Base-by-base conservation (phyloP, 495 filamentous ascomycete species). In the Alectoria sarmentosa region DNA sequence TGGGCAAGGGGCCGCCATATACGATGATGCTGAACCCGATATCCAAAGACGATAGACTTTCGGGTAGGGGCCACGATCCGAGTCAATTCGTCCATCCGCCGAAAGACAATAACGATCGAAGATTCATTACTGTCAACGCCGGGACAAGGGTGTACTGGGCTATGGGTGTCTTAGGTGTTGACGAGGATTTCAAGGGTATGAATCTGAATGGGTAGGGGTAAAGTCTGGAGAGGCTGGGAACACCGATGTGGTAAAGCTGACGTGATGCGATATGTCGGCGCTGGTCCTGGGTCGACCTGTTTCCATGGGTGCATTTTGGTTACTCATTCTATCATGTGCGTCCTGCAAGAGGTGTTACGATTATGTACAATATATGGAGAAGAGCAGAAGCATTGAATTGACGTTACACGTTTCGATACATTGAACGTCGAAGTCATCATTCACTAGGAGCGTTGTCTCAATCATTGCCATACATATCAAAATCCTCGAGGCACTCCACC, bases 1-100 rank as follows among this genome's bases (percentile, higher is more conserved):
- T 86, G 65, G 90, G 90, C 4, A 81, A 83, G 11, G 93, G 92
- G 0, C 92, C 92, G 23, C 83, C 84, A 17, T 96, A 94, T 73
- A 69, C 76, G 60, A 74, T 80, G 64, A 75, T 76, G 30, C 69
- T 75, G 66, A 75, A 79, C 57, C 26, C 38, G 38, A 52, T 15
- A 52, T 66, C 62, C 17, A 73, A 75, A 46, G 72, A 78, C 38
- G 69, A 69, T 36, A 65, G 71, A 26, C 65, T 74, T 8, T 65
- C 69, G 58, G 67, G 65, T 36, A 60, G 67, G 60, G 66, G 65
- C 13, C 62, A 62, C 30, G 65, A 68, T 66, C 68, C 74, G 46
- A 64, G 67, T 61, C 23, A 38, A 38, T 60, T 48, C 61, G 69
- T 69, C 42, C 60, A 39, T 30, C 63, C 59, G 55, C 64, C 71